Base-by-base conservation (phyloP, 805 yeast species). In the Candida odintsovae region DNA sequence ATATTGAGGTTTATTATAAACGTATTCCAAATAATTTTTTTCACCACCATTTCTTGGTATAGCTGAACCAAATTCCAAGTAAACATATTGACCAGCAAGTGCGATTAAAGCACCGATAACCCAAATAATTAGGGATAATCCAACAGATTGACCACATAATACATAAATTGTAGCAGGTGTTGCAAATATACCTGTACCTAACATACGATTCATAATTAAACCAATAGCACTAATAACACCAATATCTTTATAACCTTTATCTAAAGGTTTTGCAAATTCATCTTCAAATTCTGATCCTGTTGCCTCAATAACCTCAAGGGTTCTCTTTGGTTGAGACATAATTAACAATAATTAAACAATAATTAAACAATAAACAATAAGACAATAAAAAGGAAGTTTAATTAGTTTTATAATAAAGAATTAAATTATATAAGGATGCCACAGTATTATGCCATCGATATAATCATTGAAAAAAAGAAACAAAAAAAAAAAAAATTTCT, bases 21-120 rank as follows among this genome's bases (percentile, higher is more conserved):
- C 77, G 55, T 75, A 82, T 62, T 86, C 94, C 55, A 87, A 67
- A 61, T 87, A 87, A 58, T 84, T 85, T 66, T 85, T 86, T 60
- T 87, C 95, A 54, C 94, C 96, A 54, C 95, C 95, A 58, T 86
- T 86, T 67, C 84, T 77, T 41, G 88, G 87, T 47, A 85, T 78
- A 38, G 83, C 82, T 6, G 85, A 77, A 15, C 95, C 95, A 62
- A 84, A 83, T 60, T 86, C 94, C 80, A 86, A 78, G 63, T 86
- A 86, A 3, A 83, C 88, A 58, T 78, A 73, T 55, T 83, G 63
- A 31, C 85, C 85, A 29, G 80, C 64, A 10, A 76, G 65, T 4
- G 92, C 85, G 53, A 86, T 86, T 31, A 82, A 52, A 8, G 87
- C 75, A 41, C 95, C 95, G 15, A 80, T 80, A 23, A 77, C 77